These are phyloP conservation scores for Kwoniella dendrophila DNA, from an alignment of 768 basidiomycete genomes.

Conservation along the genomic window DNA sequence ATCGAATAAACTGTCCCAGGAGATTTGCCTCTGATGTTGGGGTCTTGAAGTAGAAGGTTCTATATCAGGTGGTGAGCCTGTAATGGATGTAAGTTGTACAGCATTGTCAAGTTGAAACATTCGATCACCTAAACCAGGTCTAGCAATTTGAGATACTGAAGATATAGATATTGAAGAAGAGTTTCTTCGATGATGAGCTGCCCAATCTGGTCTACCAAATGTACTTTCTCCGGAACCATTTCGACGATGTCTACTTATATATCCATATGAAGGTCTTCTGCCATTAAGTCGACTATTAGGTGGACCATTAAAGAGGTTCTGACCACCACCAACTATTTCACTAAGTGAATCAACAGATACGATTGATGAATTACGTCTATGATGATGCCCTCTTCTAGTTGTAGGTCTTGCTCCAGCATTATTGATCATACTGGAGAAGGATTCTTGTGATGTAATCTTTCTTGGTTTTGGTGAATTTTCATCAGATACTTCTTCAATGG, in stretches of 20 bases:
- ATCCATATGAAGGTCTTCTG: constrained; percentile 22
- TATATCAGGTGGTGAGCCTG: constrained; percentile 37
- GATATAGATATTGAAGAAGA: constrained; percentile 33
- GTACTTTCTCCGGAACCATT: constrained; percentile 30
- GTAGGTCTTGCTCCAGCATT: constrained; percentile 13
- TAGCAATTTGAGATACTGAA: constrained; percentile 31
- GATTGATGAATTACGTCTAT: constrained; percentile 44
- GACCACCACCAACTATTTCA: constrained; percentile 13
- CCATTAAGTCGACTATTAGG: constrained; percentile 38
- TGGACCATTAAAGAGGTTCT: constrained; percentile 21
- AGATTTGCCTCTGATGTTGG: constrained; percentile 6
- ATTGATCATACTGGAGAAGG: constrained; percentile 1
- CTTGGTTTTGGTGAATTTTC: neutral
- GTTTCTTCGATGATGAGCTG: constrained; percentile 43
- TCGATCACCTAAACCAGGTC: constrained; percentile 51
- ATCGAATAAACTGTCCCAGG: constrained; percentile 31
- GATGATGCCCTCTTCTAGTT: constrained; percentile 40
- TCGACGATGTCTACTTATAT: constrained; percentile 42
- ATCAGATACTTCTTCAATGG: constrained; percentile 9
- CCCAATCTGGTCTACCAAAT: constrained; percentile 46
- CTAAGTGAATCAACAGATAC: constrained; percentile 40
- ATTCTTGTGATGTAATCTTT: neutral
- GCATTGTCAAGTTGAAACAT: constrained; percentile 53
- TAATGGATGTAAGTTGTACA: constrained; percentile 44
- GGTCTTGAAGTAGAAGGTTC: neutral